These are phyloP conservation scores for Penicillium odoratum DNA, from an alignment of 495 filamentous ascomycete species.

Conservation along the genomic window DNA sequence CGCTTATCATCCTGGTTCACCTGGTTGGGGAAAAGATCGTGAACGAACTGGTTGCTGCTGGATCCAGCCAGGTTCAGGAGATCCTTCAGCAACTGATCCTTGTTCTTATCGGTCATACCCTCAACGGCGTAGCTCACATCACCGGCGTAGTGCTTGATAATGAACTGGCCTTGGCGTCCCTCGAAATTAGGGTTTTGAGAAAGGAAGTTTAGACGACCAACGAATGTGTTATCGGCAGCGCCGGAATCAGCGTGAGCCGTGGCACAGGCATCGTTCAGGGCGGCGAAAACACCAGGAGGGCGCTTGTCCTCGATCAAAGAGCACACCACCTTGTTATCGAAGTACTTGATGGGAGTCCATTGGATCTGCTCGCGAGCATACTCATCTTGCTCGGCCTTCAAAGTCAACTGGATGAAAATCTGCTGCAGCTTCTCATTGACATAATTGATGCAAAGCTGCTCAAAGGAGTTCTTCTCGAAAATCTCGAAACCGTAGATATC, in stretches of 20 bases:
- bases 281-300: conserved; percentile 92
- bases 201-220: conserved; percentile 85
- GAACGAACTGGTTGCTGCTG: conserved; percentile 82
- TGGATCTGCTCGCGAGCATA: conserved; percentile 95
- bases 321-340: conserved; percentile 99
- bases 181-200: conserved; percentile 87
- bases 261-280: conserved; percentile 95
- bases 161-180: conserved; percentile 90
- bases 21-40: conserved; percentile 84
- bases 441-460: conserved; percentile 99
- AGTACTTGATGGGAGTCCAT: conserved; percentile 99
- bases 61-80: conserved; percentile 82
- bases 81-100: conserved; percentile 95
- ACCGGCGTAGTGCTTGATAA: conserved; percentile 98
- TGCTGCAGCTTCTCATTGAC: conserved; percentile 99
- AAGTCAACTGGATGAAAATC: conserved; percentile 97
- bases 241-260: conserved; percentile 93
- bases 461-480: conserved; percentile 98
- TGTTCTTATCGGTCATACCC: conserved; percentile 99
- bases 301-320: conserved; percentile 92
- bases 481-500: conserved; percentile 99
- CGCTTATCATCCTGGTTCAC: conserved; percentile 96
- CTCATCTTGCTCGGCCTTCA: conserved; percentile 97
- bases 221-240: conserved; percentile 94
- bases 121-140: conserved; percentile 95